Base-by-base conservation (phyloP, 1,139 yeast genomes). In the Candida sanyaensis region DNA sequence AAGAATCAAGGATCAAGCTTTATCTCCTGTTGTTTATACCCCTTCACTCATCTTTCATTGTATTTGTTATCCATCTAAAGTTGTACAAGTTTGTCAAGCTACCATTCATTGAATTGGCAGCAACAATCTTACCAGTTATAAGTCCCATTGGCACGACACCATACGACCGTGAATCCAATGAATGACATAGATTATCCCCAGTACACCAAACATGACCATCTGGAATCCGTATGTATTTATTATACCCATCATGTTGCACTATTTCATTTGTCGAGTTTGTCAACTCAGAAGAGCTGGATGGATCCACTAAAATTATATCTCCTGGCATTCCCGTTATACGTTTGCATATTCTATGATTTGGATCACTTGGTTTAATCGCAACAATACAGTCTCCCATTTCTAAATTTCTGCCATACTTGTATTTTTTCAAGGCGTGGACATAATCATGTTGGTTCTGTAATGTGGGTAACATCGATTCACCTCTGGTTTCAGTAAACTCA, bases 301-400 rank as follows among this genome's bases (percentile, higher is more conserved):
- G 97, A 63, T 92, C 97, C 2, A 90, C 76, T 50, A 87, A 66
- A 3, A 92, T 80, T 12, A 84, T 62, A 68, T 92, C 98, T 0
- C 98, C 98, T 0, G 97, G 96, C 96, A 92, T 87, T 0, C 98
- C 99, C 0, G 96, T 86, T 36, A 93, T 85, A 50, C 99, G 74
- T 63, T 93, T 93, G 62, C 98, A 93, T 3, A 93, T 96, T 48
- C 96, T 72, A 59, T 86, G 91, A 21, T 77, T 76, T 0, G 96
- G 96, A 55, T 88, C 95, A 2, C 96, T 89, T 1, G 99, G 99
- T 63, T 95, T 93, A 33, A 80, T 71, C 1, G 96, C 95, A 32
- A 93, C 95, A 3, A 95, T 80, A 50, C 95, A 78, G 62, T 93
- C 99, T 0, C 99, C 99, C 54, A 87, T 82, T 39, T 77, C 68